phyloP scores from a whole-genome alignment of 768 basidiomycete species.

The Agrocybe pediades region DNA sequence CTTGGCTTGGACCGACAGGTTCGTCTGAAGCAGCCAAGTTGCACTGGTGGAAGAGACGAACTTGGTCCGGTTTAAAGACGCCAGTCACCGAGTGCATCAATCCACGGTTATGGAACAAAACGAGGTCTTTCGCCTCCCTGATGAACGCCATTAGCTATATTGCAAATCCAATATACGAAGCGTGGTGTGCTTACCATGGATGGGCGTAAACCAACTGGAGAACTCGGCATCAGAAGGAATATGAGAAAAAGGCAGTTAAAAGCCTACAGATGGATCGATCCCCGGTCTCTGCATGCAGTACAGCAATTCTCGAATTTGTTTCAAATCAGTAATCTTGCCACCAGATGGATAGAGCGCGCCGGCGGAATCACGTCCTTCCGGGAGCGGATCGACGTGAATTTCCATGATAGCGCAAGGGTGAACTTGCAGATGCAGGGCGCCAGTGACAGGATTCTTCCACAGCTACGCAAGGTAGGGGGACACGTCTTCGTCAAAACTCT shows the following conservation, averaged over 20 bases:
- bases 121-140: conserved; percentile 63
- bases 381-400: conserved; percentile 74
- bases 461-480: conserved; percentile 41
- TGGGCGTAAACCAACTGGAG: conserved; percentile 80
- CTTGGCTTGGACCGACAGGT: conserved; percentile 70
- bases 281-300: conserved; percentile 90
- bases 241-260: neutral
- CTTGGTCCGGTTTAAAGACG: conserved; percentile 65
- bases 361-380: conserved; percentile 54
- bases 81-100: conserved; percentile 82
- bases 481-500: neutral
- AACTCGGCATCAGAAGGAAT: neutral
- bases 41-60: conserved; percentile 83
- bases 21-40: conserved; percentile 83
- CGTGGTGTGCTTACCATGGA: conserved; percentile 60
- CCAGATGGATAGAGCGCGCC: conserved; percentile 85
- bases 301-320: conserved; percentile 68
- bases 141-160: neutral
- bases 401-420: conserved; percentile 78
- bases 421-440: conserved; percentile 83
- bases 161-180: too few species aligned
- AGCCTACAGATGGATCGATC: conserved; percentile 72
- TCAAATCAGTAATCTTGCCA: conserved; percentile 70
- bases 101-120: conserved; percentile 87
- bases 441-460: conserved; percentile 93